Evolutionary conservation across 164 flowering plant species (phyloP).

Genomic region (Saururus chinensis): DNA sequence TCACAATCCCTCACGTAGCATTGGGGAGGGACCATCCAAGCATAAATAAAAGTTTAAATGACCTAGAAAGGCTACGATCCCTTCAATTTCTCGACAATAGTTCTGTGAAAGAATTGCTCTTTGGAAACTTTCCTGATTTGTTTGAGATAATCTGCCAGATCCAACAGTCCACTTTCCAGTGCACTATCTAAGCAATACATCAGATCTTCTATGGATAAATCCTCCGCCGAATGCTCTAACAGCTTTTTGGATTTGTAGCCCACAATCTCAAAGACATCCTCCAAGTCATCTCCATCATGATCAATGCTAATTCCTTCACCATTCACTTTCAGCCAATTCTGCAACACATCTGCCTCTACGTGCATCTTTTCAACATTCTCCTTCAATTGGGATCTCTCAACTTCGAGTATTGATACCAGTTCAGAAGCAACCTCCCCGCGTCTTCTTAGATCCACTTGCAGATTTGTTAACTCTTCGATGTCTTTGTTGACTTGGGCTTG

Average conservation of each 20-base stretch:
- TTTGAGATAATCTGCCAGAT: conserved; percentile 28
- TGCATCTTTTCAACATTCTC: conserved; percentile 10
- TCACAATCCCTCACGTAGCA: too few relatives aligned
- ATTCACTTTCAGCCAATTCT: conserved; percentile 33
- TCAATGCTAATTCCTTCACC: conserved; percentile 4
- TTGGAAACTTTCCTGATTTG: conserved; percentile 23
- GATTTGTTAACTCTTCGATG: conserved; percentile 15
- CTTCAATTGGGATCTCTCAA: conserved; percentile 26
- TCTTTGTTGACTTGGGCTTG: conserved; percentile 17
- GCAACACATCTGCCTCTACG: conserved; percentile 21
- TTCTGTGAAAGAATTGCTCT: conserved; percentile 24
- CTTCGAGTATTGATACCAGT: conserved; percentile 19
- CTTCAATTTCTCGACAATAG: conserved; percentile 5
- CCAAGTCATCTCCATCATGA: conserved; percentile 2
- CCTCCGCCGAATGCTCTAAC: conserved; percentile 26
- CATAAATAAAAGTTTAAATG: too few relatives aligned
- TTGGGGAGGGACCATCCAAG: too few relatives aligned
- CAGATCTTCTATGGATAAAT: conserved; percentile 42
- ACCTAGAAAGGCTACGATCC: not conserved
- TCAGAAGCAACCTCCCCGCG: conserved; percentile 10
- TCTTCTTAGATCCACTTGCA: conserved; percentile 22
- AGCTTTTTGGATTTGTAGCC: conserved; percentile 19
- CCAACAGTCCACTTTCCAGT: conserved; percentile 22
- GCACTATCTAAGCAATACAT: conserved; percentile 44
- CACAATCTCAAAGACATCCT: conserved; percentile 26